Base-by-base conservation (phyloP, 768 basidiomycete genomes). In the Mycena belliarum region DNA sequence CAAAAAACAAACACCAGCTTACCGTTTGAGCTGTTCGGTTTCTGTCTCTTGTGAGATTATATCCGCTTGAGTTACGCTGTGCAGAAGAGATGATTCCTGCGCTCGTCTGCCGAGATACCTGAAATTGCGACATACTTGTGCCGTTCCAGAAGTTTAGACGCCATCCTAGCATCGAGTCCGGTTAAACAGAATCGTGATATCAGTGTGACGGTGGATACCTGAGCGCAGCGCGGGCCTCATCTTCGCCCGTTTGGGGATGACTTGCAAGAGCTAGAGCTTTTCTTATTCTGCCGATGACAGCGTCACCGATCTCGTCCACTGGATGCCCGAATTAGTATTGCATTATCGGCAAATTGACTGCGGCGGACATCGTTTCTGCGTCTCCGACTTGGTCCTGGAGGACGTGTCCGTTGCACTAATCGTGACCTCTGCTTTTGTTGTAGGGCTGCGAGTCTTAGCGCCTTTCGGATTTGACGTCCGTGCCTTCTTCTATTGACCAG, bases 11-110 rank as follows among this genome's bases (percentile, higher is more conserved):
- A 40, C 21, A 57, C 18, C n/a, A 38, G 37, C 43, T 2, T 23
- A 64, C 69, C 69, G 63, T 57, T 71, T 66, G 16, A 69, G 51
- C 38, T 59, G 66, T 37, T 70, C 68, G 4, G 64, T 56, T 12
- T 67, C 61, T 2, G 61, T 55, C 45, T 69, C 70, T 16, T 58
- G 56, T 12, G 69, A 57, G 44, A 72, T 50, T 5, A 72, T 50
- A 25, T 70, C 70, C 7, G 70, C 70, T 54, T 70, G 68, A 14
- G 65, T 65, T 25, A 72, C 61, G 43, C 69, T 71, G 55, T 14
- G 14, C 23, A 37, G 35, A 32, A 42, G 12, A 38, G 46, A 25
- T 25, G 25, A 3, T 38, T 12, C 24, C 45, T 20, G 18, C 24
- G 41, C 12, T 32, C 12, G 29, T 43, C 24, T 23, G 24, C 20